Conservation (phyloP, 139 green algal genomes). For the Edaphochlamys debaryana region DNA sequence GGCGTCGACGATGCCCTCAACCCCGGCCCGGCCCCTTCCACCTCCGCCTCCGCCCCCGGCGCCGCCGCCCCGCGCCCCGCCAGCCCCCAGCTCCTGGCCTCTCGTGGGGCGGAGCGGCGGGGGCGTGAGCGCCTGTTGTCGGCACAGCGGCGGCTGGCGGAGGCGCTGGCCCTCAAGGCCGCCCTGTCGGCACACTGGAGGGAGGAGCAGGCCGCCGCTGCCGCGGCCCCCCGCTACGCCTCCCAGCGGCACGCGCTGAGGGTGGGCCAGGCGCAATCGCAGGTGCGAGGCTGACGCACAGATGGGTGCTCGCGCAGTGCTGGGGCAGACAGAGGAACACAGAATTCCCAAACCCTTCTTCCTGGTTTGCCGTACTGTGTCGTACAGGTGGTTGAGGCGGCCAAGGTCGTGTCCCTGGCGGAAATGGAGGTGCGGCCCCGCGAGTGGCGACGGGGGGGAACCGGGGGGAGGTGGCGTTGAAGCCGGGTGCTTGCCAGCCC, state of each 20-base stretch:
- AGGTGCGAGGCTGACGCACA: too few relatives aligned
- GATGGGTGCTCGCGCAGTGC: too few relatives aligned
- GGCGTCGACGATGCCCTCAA: too few relatives aligned
- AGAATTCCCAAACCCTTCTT: too few relatives aligned
- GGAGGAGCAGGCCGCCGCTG: conserved; percentile 5
- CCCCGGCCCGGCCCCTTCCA: too few relatives aligned
- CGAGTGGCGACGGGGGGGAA: background rate
- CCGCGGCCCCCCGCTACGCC: background rate
- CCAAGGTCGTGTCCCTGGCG: conserved; percentile 20
- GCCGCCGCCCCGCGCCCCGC: background rate
- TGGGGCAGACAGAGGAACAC: too few relatives aligned
- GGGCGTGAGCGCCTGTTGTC: conserved; percentile 19
- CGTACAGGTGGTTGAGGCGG: conserved; percentile 25
- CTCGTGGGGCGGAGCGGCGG: conserved; percentile 1
- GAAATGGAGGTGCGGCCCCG: conserved; percentile 7
- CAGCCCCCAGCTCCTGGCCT: background rate
- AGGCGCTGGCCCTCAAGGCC: conserved; percentile 33
- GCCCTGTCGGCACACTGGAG: conserved; percentile 22
- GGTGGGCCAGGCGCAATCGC: conserved; percentile 22
- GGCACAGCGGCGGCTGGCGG: conserved; percentile 36
- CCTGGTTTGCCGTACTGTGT: too few relatives aligned
- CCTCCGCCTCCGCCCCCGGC: background rate
- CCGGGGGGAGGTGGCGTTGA: too few relatives aligned
- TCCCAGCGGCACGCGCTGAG: conserved; percentile 24
- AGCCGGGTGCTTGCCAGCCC: too few relatives aligned